Percentiles rank a stretch among this genome's conserved stretches.
Conservation (phyloP, 805 yeast genomes). For the Brettanomyces sp. region DNA sequence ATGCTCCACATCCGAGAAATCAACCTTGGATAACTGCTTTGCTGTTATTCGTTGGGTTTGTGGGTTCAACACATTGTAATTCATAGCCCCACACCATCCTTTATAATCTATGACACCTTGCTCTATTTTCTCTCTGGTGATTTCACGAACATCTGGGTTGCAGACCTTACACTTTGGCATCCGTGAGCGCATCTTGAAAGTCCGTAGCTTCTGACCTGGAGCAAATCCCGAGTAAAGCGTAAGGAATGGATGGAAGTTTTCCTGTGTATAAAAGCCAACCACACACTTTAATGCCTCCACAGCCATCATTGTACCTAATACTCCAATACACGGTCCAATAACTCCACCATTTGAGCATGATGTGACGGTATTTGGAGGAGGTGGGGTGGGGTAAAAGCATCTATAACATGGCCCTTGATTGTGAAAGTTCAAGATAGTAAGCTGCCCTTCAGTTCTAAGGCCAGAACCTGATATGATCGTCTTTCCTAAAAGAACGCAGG, state of each 20-base stretch:
- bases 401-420: constrained; percentile 83
- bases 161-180: constrained; percentile 57
- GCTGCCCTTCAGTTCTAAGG: constrained; percentile 82
- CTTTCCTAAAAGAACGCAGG: constrained; percentile 55
- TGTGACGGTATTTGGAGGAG: constrained; percentile 72
- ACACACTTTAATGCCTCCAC: constrained; percentile 74
- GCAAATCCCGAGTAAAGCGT: constrained; percentile 54
- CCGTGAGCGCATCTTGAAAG: constrained; percentile 71
- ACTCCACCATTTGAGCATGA: constrained; percentile 93
- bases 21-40: constrained; percentile 20
- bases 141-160: constrained; percentile 26
- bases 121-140: constrained; percentile 39
- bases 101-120: constrained; percentile 49
- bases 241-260: constrained; percentile 59
- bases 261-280: constrained; percentile 41
- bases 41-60: constrained; percentile 38
- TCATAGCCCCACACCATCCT: constrained; percentile 63
- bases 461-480: constrained; percentile 91
- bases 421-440: constrained; percentile 62
- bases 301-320: constrained; percentile 85
- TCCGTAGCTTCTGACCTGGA: constrained; percentile 55
- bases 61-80: constrained; percentile 34
- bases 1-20: constrained; percentile 7
- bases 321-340: constrained; percentile 91
- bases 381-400: constrained; percentile 87